These are phyloP conservation scores for Plantago rigida DNA, from an alignment of 305 asterid genomes.

Conservation along the genomic window DNA sequence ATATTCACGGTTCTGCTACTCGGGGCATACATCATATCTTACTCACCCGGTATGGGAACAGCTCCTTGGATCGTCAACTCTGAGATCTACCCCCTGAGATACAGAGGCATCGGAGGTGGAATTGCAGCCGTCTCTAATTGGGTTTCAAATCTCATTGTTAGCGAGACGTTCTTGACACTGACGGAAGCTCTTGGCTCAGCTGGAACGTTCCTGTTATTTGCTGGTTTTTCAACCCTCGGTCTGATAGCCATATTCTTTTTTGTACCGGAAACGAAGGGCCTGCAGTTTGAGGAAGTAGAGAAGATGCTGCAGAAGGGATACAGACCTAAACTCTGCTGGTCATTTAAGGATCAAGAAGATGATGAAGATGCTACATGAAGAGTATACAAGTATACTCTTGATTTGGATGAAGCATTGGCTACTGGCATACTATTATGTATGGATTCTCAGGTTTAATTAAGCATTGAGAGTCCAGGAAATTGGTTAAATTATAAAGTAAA, in stretches of 20 bases:
- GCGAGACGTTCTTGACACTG: slow-evolving; percentile 60
- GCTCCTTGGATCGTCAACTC: slow-evolving; percentile 85
- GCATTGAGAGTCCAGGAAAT: no score
- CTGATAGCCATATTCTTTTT: slow-evolving; percentile 51
- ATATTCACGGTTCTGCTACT: slow-evolving; percentile 47
- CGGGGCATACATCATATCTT: slow-evolving; percentile 59
- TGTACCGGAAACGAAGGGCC: slow-evolving; percentile 74
- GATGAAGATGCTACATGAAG: slow-evolving; percentile 9
- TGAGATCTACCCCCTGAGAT: slow-evolving; percentile 61
- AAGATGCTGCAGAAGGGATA: slow-evolving; percentile 66
- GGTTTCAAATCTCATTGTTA: slow-evolving; percentile 67
- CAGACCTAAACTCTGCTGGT: slow-evolving; percentile 37
- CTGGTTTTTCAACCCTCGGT: slow-evolving; percentile 51
- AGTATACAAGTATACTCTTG: not conserved
- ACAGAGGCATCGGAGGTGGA: slow-evolving; percentile 72
- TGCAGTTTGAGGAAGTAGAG: slow-evolving; percentile 69
- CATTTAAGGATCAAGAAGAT: slow-evolving; percentile 23
- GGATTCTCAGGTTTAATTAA: not conserved
- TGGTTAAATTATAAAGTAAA: no score
- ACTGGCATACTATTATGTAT: not conserved
- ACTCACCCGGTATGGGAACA: slow-evolving; percentile 76
- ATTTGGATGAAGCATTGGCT: not conserved
- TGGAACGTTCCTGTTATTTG: slow-evolving; percentile 65
- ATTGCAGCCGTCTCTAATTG: slow-evolving; percentile 79
- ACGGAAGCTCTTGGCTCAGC: slow-evolving; percentile 56